Conservation (phyloP, 129 eudicot species). For the Flaveria trinervia region DNA sequence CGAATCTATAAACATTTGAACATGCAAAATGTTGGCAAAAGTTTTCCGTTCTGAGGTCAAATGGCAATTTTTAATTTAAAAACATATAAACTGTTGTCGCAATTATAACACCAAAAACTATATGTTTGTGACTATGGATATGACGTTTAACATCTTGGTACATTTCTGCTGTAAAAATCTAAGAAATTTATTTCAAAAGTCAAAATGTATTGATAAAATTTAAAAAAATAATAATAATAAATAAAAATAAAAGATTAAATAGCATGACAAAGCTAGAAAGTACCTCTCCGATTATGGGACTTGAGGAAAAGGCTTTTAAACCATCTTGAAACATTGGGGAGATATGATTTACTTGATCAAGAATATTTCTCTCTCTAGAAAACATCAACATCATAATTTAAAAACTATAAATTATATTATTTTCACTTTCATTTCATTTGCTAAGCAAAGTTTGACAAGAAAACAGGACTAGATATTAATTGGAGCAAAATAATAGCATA, state of each 20-base stretch:
- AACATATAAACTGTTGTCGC: not conserved
- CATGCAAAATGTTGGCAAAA: not conserved
- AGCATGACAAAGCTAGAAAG: not conserved
- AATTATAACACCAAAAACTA: not conserved
- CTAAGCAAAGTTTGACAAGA: not conserved
- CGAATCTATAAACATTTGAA: slow-evolving; percentile 51
- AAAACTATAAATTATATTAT: not conserved
- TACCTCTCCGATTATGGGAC: slow-evolving; percentile 88
- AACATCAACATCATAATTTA: not conserved
- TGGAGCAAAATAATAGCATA: slow-evolving; percentile 33
- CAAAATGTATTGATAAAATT: no score
- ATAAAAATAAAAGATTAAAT: no score
- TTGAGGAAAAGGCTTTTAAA: slow-evolving; percentile 54
- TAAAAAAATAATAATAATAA: no score
- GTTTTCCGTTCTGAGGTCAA: not conserved
- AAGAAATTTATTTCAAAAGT: not conserved
- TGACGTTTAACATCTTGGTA: not conserved
- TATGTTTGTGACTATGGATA: slow-evolving; percentile 15
- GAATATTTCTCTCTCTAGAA: slow-evolving; percentile 64
- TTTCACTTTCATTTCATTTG: not conserved
- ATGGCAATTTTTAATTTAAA: not conserved
- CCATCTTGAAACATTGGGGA: slow-evolving; percentile 83
- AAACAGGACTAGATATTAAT: not conserved
- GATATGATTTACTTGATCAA: slow-evolving; percentile 60
- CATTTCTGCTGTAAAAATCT: not conserved